These are phyloP conservation scores for Aspergillus bridgeri DNA, from an alignment of 495 filamentous ascomycete genomes.

Conservation along the genomic window DNA sequence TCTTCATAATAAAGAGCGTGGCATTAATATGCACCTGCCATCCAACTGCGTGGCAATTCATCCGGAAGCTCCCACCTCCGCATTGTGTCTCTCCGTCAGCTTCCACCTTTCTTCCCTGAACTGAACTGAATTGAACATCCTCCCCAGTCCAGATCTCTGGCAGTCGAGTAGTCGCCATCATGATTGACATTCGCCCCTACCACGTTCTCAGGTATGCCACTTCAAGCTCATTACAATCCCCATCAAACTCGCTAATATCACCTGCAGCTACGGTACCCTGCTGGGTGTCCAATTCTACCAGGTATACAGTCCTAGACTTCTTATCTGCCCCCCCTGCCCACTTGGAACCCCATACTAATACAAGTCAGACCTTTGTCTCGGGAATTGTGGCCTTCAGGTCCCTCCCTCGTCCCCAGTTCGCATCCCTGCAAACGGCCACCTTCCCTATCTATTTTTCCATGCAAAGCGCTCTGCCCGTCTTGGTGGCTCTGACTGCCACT, in stretches of 20 bases:
- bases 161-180: conserved; percentile 20
- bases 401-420: conserved; percentile 77
- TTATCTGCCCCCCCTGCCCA: not conserved
- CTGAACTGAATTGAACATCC: too few relatives aligned
- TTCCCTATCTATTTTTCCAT: conserved; percentile 86
- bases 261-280: conserved; percentile 69
- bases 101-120: not conserved
- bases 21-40: conserved; percentile 2
- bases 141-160: too few relatives aligned
- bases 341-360: not conserved
- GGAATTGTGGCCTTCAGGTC: conserved; percentile 70
- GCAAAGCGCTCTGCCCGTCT: conserved; percentile 67
- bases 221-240: conserved; percentile 2
- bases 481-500: conserved; percentile 80
- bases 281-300: conserved; percentile 78
- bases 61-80: not conserved
- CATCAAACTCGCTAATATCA: conserved; percentile 19
- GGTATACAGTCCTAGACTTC: conserved; percentile 34
- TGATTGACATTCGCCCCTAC: conserved; percentile 63
- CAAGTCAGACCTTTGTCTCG: conserved; percentile 67
- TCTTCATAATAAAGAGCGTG: conserved; percentile 4
- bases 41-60: not conserved
- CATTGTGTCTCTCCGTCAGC: not conserved
- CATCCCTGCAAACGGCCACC: conserved; percentile 68
- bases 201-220: conserved; percentile 67